These are phyloP conservation scores for Plenodomus biglobosus DNA, from an alignment of 2,329 filamentous ascomycete species.

Conservation along the genomic window DNA sequence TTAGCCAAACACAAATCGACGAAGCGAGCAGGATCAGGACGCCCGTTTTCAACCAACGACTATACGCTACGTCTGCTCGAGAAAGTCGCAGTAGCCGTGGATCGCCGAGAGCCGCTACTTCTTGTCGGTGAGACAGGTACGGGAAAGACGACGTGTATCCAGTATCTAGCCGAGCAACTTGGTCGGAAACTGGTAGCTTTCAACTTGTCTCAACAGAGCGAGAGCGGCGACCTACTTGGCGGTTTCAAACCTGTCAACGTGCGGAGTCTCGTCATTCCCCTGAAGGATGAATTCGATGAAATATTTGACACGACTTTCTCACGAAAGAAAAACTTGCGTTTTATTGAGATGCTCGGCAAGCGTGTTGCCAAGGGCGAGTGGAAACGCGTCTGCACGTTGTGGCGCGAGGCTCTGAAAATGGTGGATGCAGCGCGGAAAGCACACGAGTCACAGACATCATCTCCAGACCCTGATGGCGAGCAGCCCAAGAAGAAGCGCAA, in stretches of 20 bases:
- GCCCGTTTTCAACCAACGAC: conserved; percentile 84
- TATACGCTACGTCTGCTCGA: conserved; percentile 85
- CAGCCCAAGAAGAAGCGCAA: conserved; percentile 74
- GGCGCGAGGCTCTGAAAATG: conserved; percentile 87
- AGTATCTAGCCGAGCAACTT: conserved; percentile 82
- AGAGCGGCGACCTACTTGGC: conserved; percentile 91
- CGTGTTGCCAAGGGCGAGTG: conserved; percentile 81
- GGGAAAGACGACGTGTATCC: conserved; percentile 94
- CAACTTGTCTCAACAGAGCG: conserved; percentile 96
- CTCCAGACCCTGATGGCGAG: conserved; percentile 51
- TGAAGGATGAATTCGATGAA: conserved; percentile 92
- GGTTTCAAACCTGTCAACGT: conserved; percentile 96
- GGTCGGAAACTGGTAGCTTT: conserved; percentile 88
- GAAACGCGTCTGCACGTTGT: conserved; percentile 80
- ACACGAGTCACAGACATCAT: conserved; percentile 47
- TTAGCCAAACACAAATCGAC: conserved; percentile 47
- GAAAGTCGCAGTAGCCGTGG: conserved; percentile 80
- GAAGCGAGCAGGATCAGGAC: conserved; percentile 42
- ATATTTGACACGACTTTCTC: conserved; percentile 89
- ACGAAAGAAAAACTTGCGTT: conserved; percentile 76
- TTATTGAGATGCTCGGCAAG: conserved; percentile 78
- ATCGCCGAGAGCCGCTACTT: conserved; percentile 82
- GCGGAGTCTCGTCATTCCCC: conserved; percentile 79
- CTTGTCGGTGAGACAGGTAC: conserved; percentile 99
- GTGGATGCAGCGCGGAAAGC: conserved; percentile 59